phyloP scores from a whole-genome alignment of 1,139 yeast genomes.

The Lodderomyces jiufengensis region DNA sequence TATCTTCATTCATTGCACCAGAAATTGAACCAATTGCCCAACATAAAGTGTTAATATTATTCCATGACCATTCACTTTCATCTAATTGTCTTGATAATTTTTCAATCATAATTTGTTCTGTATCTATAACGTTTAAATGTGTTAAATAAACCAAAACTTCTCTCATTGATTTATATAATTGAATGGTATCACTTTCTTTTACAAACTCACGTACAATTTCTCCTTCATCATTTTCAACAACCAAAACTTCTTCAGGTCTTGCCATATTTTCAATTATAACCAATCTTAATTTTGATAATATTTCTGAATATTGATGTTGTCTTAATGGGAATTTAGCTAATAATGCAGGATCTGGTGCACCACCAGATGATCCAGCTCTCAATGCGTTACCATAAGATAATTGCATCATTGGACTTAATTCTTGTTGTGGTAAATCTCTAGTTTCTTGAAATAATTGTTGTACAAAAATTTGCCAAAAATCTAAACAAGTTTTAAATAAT shows the following conservation, averaged over 20 bases:
- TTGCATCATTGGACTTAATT: constrained; percentile 73
- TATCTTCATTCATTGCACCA: constrained; percentile 97
- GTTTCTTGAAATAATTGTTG: constrained; percentile 79
- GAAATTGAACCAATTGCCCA: constrained; percentile 99
- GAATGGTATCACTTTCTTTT: constrained; percentile 94
- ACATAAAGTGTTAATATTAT: constrained; percentile 91
- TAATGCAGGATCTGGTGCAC: constrained; percentile 83
- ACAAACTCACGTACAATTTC: constrained; percentile 97
- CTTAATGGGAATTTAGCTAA: constrained; percentile 76
- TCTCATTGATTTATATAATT: constrained; percentile 90
- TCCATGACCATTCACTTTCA: constrained; percentile 99
- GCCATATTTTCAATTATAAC: constrained; percentile 97
- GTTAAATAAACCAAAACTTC: constrained; percentile 93
- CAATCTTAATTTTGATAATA: constrained; percentile 77
- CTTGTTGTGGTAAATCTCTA: constrained; percentile 70
- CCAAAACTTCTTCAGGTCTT: constrained; percentile 94
- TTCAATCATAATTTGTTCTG: constrained; percentile 89
- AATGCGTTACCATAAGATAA: constrained; percentile 53
- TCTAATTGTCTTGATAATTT: constrained; percentile 91
- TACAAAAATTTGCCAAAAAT: constrained; percentile 88
- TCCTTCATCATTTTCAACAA: constrained; percentile 98
- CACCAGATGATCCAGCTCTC: constrained; percentile 52
- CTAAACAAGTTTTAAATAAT: constrained; percentile 89
- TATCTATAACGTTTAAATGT: constrained; percentile 90
- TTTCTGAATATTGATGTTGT: constrained; percentile 73